A percentile compares a stretch with the other conserved stretches of the same genome.
phyloP scores from a whole-genome alignment of 2,329 filamentous ascomycete species.

The Phialophora expanda region DNA sequence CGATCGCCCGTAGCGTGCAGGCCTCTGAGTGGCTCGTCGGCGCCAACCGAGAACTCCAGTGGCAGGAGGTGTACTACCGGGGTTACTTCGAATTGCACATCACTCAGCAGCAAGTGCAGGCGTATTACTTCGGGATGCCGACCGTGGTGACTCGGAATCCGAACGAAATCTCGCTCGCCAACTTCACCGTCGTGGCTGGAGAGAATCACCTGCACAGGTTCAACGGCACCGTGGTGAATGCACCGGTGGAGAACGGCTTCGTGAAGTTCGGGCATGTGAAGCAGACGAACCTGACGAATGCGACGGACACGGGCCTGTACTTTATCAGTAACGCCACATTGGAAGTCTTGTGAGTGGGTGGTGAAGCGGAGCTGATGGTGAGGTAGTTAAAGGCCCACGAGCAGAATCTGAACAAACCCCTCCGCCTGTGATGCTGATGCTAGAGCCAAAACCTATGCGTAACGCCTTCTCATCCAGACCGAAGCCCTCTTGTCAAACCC shows the following conservation, averaged over 20 bases:
- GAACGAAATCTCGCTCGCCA: conserved; percentile 69
- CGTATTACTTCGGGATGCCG: conserved; percentile 68
- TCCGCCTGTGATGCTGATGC: neutral
- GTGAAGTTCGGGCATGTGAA: conserved; percentile 44
- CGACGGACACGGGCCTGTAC: conserved; percentile 45
- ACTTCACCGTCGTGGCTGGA: conserved; percentile 69
- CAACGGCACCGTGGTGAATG: conserved; percentile 53
- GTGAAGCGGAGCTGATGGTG: neutral
- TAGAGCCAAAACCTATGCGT: neutral
- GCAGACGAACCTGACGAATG: conserved; percentile 45
- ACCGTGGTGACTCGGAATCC: conserved; percentile 64
- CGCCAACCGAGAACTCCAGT: conserved; percentile 69
- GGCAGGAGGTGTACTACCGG: conserved; percentile 75
- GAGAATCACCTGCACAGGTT: conserved; percentile 62
- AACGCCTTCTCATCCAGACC: neutral
- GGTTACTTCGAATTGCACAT: conserved; percentile 73
- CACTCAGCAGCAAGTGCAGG: conserved; percentile 62
- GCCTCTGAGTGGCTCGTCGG: conserved; percentile 52
- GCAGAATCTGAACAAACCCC: neutral
- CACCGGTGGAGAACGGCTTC: conserved; percentile 52
- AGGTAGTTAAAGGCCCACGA: neutral
- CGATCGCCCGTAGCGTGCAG: conserved; percentile 58
- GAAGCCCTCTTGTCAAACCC: neutral
- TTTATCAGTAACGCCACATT: conserved; percentile 40
- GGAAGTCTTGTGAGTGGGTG: conserved; percentile 28